A percentile compares a stretch with the other conserved stretches of the same genome.
phyloP scores from a whole-genome alignment of 257 asterid genomes.

The Marsdenia floribunda region DNA sequence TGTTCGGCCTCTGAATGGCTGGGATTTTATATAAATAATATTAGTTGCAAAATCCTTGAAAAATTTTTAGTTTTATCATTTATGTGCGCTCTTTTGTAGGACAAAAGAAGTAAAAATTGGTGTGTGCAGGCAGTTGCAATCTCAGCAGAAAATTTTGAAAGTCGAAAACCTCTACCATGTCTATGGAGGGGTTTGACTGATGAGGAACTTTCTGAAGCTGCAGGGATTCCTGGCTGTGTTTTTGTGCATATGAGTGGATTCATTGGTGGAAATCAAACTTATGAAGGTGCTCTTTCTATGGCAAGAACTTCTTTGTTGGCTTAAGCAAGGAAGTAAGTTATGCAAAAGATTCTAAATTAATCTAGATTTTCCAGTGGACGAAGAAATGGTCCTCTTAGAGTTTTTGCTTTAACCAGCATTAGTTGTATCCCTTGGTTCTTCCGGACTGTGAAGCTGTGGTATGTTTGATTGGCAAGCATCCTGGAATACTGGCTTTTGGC shows the following conservation, averaged over 20 bases:
- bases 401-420: not conserved
- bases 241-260: conserved; percentile 32
- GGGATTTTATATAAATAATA: not conserved
- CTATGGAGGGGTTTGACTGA: conserved; percentile 25
- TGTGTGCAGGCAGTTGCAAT: conserved; percentile 27
- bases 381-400: not conserved
- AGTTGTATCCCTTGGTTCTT: not conserved
- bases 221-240: conserved; percentile 28
- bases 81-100: conserved; percentile 13
- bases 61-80: not conserved
- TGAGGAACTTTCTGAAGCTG: conserved; percentile 19
- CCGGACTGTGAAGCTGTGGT: not conserved
- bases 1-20: not conserved
- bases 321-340: not conserved
- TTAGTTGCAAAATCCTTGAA: not conserved
- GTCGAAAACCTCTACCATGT: conserved; percentile 22
- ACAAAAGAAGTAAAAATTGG: conserved; percentile 28
- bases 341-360: not conserved
- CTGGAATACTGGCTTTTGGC: not conserved
- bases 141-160: conserved; percentile 25
- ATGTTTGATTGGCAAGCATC: not conserved
- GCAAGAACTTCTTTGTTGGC: conserved; percentile 25
- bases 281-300: conserved; percentile 27
- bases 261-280: conserved; percentile 29
- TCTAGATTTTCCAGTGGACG: not conserved